Percentiles rank a stretch among this genome's conserved stretches.
Evolutionary conservation across 129 eudicot species (phyloP).

Genomic region (Flaveria trinervia): DNA sequence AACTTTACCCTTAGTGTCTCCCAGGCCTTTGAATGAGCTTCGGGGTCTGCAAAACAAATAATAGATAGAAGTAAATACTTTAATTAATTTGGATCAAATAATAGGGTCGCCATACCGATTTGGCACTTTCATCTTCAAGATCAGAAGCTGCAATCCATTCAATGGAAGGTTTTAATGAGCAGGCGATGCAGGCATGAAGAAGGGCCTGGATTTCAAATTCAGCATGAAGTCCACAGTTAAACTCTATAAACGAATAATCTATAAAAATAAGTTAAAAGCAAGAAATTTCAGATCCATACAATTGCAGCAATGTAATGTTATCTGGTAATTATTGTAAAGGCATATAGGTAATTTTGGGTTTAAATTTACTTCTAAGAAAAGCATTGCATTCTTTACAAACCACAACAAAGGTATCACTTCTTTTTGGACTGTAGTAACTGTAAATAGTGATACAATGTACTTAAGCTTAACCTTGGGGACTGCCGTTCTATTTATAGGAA

Average conservation of each 20-base stretch:
- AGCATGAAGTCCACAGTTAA: conserved; percentile 15
- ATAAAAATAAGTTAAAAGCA: background rate
- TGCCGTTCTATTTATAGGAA: background rate
- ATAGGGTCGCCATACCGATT: conserved; percentile 43
- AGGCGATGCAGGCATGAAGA: conserved; percentile 91
- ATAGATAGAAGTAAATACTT: background rate
- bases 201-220: conserved; percentile 62
- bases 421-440: background rate
- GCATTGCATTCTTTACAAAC: background rate
- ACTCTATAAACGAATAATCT: background rate
- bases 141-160: conserved; percentile 99
- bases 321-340: background rate
- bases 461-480: conserved; percentile 1
- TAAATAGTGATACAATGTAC: background rate
- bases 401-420: background rate
- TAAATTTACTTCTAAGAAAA: conserved; percentile 7
- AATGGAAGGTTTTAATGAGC: conserved; percentile 77
- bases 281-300: background rate
- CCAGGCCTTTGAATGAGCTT: conserved; percentile 90
- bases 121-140: conserved; percentile 95
- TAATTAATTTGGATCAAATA: conserved; percentile 4
- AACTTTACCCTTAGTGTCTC: conserved; percentile 64
- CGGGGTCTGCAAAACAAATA: conserved; percentile 71
- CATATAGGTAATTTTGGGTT: background rate
- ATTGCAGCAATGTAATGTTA: conserved; percentile 7